Base-by-base conservation (phyloP, 2,329 filamentous ascomycete genomes). In the Chaetomium sp. region DNA sequence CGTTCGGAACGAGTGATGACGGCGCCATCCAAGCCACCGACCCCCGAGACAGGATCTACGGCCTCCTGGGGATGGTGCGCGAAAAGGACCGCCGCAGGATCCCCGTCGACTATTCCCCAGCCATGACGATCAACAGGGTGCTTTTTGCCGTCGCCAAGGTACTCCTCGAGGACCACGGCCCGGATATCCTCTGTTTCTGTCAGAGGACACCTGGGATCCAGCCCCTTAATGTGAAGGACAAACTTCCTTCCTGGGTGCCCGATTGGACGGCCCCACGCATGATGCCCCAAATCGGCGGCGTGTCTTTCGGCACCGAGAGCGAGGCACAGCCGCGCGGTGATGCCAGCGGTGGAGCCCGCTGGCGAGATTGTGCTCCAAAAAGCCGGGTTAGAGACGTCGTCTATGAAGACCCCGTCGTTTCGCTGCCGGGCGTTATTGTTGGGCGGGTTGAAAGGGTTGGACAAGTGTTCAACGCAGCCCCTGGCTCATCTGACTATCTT, bases 181-280 rank as follows among this genome's bases (percentile, higher is more conserved):
- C 57, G 10, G 57, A 63, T 23, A 57, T 65, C 7, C 45, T 63
- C 9, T 58, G 60, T 9, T 58, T 57, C 55, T 63, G 60, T 13
- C 60, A 58, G 9, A 42, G 35, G 9, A 23, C 54, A 10, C 2
- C 35, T n/a, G 9, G 1, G 10, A 10, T 4, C 21, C n/a, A 16
- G 16, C 23, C 7, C 13, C 16, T 12, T 1, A n/a, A 31, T 12
- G 5, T 23, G 10, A 21, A 49, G 8, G 12, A 61, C 13, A 21
- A n/a, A 4, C 45, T 63, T 4, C 54, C 51, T 8, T 63, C 60
- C 5, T 63, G 60, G 60, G 60, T 33, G 5, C 60, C 60, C 10
- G 54, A 63, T 55, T 63, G 60, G 53, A 62, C 64, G 1, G 54
- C 55, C 25, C 50, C 57, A 7, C 53, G 59, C n/a, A 38, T 38